Evolutionary conservation across 2,329 filamentous ascomycete genomes (phyloP).

Genomic region (Setomelanomma holmii): DNA sequence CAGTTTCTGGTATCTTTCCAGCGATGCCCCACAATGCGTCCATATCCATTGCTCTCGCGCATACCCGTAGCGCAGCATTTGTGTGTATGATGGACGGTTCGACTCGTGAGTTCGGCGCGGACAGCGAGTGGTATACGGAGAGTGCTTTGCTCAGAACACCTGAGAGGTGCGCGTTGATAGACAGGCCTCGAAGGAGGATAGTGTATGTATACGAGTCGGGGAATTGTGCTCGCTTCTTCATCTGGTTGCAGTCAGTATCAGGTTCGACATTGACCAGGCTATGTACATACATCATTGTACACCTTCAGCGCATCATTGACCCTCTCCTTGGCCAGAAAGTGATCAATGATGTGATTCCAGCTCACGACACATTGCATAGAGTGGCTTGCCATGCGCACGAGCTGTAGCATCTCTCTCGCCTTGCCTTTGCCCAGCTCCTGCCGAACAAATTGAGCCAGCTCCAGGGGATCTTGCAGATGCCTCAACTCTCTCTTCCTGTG

Average conservation of each 20-base stretch:
- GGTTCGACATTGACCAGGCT: background rate
- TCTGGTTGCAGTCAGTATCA: conserved; percentile 55
- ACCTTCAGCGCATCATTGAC: conserved; percentile 74
- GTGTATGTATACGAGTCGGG: conserved; percentile 87
- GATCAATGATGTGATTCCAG: conserved; percentile 87
- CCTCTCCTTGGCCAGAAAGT: conserved; percentile 68
- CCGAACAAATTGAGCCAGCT: conserved; percentile 73
- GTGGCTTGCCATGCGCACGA: conserved; percentile 74
- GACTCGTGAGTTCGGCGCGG: conserved; percentile 66
- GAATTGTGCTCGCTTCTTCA: conserved; percentile 89
- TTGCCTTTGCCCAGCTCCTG: conserved; percentile 65
- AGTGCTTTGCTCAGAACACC: conserved; percentile 72
- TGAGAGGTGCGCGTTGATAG: conserved; percentile 64
- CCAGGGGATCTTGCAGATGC: conserved; percentile 73
- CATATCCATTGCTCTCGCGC: conserved; percentile 74
- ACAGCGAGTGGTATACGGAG: conserved; percentile 78
- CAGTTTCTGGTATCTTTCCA: conserved; percentile 71
- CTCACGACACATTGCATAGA: conserved; percentile 71
- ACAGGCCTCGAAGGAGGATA: conserved; percentile 78
- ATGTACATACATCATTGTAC: conserved; percentile 78
- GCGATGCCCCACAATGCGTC: conserved; percentile 82
- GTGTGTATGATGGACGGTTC: conserved; percentile 81
- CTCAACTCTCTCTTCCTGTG: conserved; percentile 63
- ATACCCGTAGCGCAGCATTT: conserved; percentile 87
- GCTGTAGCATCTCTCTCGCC: conserved; percentile 69